Conservation (phyloP, 2,329 filamentous ascomycete genomes). For the Pyrenochaeta sp. region DNA sequence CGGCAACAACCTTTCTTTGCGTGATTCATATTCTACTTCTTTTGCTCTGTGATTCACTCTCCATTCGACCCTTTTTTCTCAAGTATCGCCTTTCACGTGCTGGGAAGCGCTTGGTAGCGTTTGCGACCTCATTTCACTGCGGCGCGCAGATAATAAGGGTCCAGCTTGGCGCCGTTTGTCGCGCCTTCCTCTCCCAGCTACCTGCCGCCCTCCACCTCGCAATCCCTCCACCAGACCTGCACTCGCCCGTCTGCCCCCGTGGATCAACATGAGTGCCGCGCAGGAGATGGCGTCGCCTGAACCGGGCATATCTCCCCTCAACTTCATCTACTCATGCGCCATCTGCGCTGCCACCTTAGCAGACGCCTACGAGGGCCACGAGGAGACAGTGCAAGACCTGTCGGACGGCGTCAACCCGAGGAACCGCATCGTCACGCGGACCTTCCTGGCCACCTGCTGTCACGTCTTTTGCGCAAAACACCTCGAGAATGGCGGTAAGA, state of each 20-base stretch:
- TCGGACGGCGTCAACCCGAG: conserved; percentile 46
- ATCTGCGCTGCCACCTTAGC: conserved; percentile 56
- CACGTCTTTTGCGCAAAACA: conserved; percentile 59
- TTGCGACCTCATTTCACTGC: no score
- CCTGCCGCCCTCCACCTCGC: conserved; percentile 5
- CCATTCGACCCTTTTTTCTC: background rate
- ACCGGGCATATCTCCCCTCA: conserved; percentile 45
- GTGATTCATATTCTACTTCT: conserved; percentile 2
- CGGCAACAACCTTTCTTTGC: conserved; percentile 21
- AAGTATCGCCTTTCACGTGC: background rate
- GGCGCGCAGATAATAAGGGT: no score
- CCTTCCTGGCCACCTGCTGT: conserved; percentile 58
- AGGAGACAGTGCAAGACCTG: conserved; percentile 48
- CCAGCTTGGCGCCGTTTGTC: conserved; percentile 22
- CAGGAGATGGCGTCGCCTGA: conserved; percentile 15
- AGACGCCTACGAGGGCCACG: conserved; percentile 53
- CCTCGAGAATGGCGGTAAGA: conserved; percentile 57
- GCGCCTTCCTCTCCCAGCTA: conserved; percentile 17
- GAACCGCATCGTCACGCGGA: conserved; percentile 50
- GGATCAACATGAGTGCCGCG: conserved; percentile 17
- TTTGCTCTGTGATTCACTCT: conserved; percentile 3
- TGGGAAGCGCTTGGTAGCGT: no score
- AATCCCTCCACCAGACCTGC: conserved; percentile 1
- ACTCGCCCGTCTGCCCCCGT: background rate
- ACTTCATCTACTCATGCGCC: conserved; percentile 59